Conservation (phyloP, 768 basidiomycete genomes). For the Agaricus subrufescens region DNA sequence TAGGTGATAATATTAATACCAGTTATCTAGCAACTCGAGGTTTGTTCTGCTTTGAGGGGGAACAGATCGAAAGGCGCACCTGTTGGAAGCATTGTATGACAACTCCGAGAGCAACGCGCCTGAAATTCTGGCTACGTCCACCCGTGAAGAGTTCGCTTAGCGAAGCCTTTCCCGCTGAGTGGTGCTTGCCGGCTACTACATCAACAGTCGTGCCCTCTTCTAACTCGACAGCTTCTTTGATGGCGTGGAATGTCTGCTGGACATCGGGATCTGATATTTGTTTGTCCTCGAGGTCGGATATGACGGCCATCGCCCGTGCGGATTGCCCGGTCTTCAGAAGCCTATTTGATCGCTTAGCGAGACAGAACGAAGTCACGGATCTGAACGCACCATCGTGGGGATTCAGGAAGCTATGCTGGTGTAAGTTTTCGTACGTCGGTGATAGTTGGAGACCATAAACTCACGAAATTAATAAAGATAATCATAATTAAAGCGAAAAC, state of each 20-base stretch:
- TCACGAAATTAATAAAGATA: conserved; percentile 40
- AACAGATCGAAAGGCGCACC: conserved; percentile 12
- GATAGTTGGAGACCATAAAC: conserved; percentile 17
- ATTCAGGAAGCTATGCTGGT: conserved; percentile 46
- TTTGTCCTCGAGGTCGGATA: conserved; percentile 57
- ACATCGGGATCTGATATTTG: conserved; percentile 41
- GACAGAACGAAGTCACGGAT: neutral
- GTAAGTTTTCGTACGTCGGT: neutral
- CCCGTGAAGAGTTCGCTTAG: conserved; percentile 51
- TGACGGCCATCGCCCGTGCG: conserved; percentile 54
- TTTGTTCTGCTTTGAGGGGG: neutral
- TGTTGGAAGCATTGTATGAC: conserved; percentile 66
- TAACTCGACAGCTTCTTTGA: conserved; percentile 2
- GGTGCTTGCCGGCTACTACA: neutral
- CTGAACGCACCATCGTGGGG: conserved; percentile 45
- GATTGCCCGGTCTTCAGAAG: conserved; percentile 50
- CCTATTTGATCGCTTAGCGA: conserved; percentile 25
- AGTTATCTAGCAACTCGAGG: conserved; percentile 34
- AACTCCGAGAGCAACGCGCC: conserved; percentile 50
- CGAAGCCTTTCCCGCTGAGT: conserved; percentile 22
- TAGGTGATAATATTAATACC: conserved; percentile 67
- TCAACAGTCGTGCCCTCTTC: conserved; percentile 6
- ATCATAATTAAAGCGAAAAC: conserved; percentile 52
- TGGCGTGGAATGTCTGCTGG: conserved; percentile 39
- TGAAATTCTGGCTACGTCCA: conserved; percentile 58